Base-by-base conservation (phyloP, 352 stramenopile genomes). In the Pythium brassicae region DNA sequence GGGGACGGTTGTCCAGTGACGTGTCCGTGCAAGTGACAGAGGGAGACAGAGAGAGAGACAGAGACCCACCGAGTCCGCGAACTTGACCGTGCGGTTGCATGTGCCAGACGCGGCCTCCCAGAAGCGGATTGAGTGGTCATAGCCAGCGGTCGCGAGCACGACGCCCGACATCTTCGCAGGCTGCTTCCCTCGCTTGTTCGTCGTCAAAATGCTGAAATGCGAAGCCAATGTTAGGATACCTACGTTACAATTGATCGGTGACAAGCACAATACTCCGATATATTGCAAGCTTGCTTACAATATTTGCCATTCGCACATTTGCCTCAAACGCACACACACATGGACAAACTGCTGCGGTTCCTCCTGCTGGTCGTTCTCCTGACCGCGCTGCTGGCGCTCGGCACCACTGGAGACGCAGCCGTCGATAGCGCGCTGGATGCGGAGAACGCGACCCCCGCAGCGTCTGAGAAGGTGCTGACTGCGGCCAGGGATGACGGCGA, bases 51-150 rank as follows among this genome's bases (percentile, higher is more conserved):
- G 40, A 43, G 17, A 26, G 2, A 9, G 11, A 20, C 14, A 67
- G 39, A n/a, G 4, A 23, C 74, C 7, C 66, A 94, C 84, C 71
- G 88, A 98, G 74, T 99, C 96, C 1, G 90, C 83, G 77, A 97
- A 99, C 60, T 97, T 96, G 60, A 99, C 79, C 6, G 96, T 98
- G 52, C 96, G 86, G 50, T 92, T 96, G 74, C 95, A 99, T 23
- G 94, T 96, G 29, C 96, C 95, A 15, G 85, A 97, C 0, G 95
- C 90, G 15, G 97, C 95, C 59, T 99, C 95, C 97, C 97, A 99
- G 81, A 99, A 99, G 61, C 95, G 82, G 64, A 99, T 98, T 60
- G 97, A 98, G 77, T 99, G 94, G 78, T 99, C 97, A 68, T 98
- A 99, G 12, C 96, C 96, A 37, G 91, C 96, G 12, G 96, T 99